Evolutionary conservation across 805 yeast species (phyloP).

Genomic region (Yarrowia phangngaensis): DNA sequence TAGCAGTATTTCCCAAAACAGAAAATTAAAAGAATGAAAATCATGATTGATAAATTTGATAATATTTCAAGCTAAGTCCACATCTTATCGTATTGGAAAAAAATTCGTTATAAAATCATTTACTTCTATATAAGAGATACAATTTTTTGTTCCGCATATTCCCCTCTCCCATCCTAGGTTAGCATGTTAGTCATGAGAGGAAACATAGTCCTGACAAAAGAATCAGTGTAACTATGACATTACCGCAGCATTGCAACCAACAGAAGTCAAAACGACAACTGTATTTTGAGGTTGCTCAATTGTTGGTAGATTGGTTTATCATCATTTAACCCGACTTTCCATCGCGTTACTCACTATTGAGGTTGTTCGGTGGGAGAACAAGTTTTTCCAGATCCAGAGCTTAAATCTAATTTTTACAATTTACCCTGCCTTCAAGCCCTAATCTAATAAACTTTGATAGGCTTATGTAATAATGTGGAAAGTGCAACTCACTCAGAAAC

Average conservation of each 20-base stretch:
- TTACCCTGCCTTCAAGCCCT: conserved; percentile 25
- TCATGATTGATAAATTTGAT: too few relatives aligned
- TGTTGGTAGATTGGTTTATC: conserved; percentile 24
- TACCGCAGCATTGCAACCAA: conserved; percentile 27
- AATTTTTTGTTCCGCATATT: too few relatives aligned
- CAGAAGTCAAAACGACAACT: conserved; percentile 27
- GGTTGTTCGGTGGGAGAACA: conserved; percentile 21
- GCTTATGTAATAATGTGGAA: too few relatives aligned
- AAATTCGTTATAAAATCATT: too few relatives aligned
- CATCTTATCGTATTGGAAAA: too few relatives aligned
- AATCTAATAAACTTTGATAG: too few relatives aligned
- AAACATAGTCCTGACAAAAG: background rate
- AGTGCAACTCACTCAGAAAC: too few relatives aligned
- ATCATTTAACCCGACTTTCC: conserved; percentile 2
- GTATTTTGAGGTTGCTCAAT: conserved; percentile 20
- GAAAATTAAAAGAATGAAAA: too few relatives aligned
- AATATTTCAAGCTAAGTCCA: too few relatives aligned
- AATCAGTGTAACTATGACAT: conserved; percentile 27
- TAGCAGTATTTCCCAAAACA: too few relatives aligned
- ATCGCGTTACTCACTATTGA: conserved; percentile 12
- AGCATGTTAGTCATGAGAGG: background rate
- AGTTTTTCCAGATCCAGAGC: conserved; percentile 5
- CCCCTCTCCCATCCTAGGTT: too few relatives aligned
- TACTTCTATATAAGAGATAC: too few relatives aligned
- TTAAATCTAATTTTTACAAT: conserved; percentile 4